A percentile compares a stretch with the other conserved stretches of the same genome.
phyloP scores from a whole-genome alignment of 1,284 basidiomycete species.

The Thelephora terrestris region DNA sequence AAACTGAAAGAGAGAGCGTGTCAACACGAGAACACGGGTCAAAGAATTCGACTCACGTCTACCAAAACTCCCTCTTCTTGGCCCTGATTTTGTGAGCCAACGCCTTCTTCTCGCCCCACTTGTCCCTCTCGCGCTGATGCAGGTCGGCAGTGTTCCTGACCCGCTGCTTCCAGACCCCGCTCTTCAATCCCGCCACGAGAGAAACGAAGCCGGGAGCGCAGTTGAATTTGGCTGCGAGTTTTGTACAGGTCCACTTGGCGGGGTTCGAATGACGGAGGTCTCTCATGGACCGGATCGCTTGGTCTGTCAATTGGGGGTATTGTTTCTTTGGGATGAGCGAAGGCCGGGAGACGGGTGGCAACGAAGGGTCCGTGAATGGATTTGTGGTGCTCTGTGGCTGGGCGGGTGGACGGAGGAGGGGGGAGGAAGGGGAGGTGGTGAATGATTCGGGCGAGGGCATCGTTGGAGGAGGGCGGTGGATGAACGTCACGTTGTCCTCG shows the following conservation, averaged over 20 bases:
- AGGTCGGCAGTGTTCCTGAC: slow-evolving; percentile 19
- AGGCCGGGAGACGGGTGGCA: slow-evolving; percentile 31
- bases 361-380: slow-evolving; percentile 15
- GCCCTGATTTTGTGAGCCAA: slow-evolving; percentile 22
- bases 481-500: slow-evolving; percentile 55
- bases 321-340: not conserved
- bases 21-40: not conserved
- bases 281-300: slow-evolving; percentile 45
- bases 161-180: slow-evolving; percentile 15
- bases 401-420: slow-evolving; percentile 39
- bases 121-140: slow-evolving; percentile 20
- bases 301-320: slow-evolving; percentile 34
- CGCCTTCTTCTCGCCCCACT: slow-evolving; percentile 29
- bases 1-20: too few relatives aligned
- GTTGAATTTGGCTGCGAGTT: slow-evolving; percentile 27
- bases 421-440: slow-evolving; percentile 56
- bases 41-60: not conserved
- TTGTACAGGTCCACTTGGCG: slow-evolving; percentile 21
- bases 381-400: slow-evolving; percentile 25
- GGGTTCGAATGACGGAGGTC: slow-evolving; percentile 36
- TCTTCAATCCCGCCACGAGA: slow-evolving; percentile 23
- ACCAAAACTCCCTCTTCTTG: slow-evolving; percentile 30
- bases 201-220: slow-evolving; percentile 27
- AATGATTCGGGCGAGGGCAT: slow-evolving; percentile 60
- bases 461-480: slow-evolving; percentile 68